These are phyloP conservation scores for Naganishia cerealis DNA, from an alignment of 1,284 basidiomycete genomes.

Conservation along the genomic window DNA sequence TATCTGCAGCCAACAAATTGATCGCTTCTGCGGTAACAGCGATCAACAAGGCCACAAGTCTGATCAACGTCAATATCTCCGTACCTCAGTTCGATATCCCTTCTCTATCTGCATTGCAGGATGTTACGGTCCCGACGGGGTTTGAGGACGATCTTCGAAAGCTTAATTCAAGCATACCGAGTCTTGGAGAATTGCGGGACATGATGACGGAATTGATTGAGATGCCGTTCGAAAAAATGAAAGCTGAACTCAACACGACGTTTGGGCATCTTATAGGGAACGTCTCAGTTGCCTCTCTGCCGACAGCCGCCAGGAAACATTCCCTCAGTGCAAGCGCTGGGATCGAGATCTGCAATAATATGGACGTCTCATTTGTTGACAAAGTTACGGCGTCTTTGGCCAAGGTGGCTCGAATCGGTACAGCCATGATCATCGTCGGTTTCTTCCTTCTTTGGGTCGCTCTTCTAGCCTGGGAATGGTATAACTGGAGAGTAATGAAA, in stretches of 20 bases:
- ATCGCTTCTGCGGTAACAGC: slow-evolving; percentile 66
- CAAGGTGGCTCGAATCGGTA: slow-evolving; percentile 73
- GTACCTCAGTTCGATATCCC: slow-evolving; percentile 72
- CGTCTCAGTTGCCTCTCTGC: slow-evolving; percentile 69
- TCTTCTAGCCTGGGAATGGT: slow-evolving; percentile 52
- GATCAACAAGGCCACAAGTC: slow-evolving; percentile 69
- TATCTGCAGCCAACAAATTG: slow-evolving; percentile 66
- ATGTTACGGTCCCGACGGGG: slow-evolving; percentile 76
- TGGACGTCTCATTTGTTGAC: slow-evolving; percentile 81
- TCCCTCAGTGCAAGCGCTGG: not conserved
- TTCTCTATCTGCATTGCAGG: slow-evolving; percentile 68
- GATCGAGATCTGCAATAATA: slow-evolving; percentile 62
- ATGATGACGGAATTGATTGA: slow-evolving; percentile 72
- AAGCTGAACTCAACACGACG: slow-evolving; percentile 81
- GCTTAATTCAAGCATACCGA: slow-evolving; percentile 79
- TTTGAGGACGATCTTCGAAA: slow-evolving; percentile 70
- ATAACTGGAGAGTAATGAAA: slow-evolving; percentile 45
- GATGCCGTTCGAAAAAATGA: slow-evolving; percentile 79
- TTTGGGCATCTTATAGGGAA: slow-evolving; percentile 63
- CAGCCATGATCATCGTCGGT: slow-evolving; percentile 62
- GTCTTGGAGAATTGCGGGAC: slow-evolving; percentile 71
- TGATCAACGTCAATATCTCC: slow-evolving; percentile 63
- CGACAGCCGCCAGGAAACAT: slow-evolving; percentile 55
- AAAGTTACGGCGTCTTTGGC: slow-evolving; percentile 73
- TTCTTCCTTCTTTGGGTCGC: slow-evolving; percentile 49